Evolutionary conservation across 306 rosid genomes (phyloP).

Genomic region (Gynostemma pentaphyllum): DNA sequence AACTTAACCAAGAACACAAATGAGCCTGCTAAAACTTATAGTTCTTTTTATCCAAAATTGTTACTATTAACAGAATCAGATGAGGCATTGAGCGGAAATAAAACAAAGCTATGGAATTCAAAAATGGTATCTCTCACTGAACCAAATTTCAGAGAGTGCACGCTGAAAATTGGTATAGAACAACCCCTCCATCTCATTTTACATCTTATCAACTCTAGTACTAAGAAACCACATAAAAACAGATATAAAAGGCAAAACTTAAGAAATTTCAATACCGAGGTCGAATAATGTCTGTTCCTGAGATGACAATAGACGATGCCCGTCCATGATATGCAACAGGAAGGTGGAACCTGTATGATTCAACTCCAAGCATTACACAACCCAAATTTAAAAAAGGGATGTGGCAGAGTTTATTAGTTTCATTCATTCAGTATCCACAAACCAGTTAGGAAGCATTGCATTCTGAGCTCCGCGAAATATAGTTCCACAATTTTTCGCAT

Average conservation of each 20-base stretch:
- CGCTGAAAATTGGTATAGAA: neutral
- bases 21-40: neutral
- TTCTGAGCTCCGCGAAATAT: constrained; percentile 69
- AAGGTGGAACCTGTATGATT: constrained; percentile 54
- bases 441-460: constrained; percentile 67
- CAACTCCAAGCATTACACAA: neutral
- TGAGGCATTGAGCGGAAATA: neutral
- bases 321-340: constrained; percentile 97
- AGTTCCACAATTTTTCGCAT: constrained; percentile 76
- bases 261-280: constrained; percentile 47
- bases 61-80: neutral
- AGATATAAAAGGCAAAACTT: neutral
- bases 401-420: neutral
- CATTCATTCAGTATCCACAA: neutral
- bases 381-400: neutral
- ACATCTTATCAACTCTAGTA: neutral
- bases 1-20: neutral
- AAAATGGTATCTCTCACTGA: neutral
- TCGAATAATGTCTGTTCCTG: constrained; percentile 73
- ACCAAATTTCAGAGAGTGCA: neutral
- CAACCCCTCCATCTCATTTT: neutral
- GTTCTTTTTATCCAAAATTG: neutral
- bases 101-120: neutral
- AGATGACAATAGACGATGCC: constrained; percentile 83
- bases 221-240: neutral